Evolutionary conservation across 495 filamentous ascomycete species (phyloP).

Genomic region (Aspergillus ostianus): DNA sequence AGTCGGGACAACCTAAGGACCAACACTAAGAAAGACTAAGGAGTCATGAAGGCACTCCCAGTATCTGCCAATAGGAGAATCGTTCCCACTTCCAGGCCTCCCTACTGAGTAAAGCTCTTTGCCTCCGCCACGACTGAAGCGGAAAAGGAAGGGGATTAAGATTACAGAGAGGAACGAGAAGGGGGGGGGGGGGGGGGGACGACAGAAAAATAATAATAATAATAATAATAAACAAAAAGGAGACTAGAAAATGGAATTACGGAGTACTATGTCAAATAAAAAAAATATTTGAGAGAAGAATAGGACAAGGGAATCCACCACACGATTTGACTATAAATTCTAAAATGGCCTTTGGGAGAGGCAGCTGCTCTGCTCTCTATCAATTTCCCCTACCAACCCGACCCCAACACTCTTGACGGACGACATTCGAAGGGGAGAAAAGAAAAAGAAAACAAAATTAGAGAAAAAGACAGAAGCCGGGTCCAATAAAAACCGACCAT

Average conservation of each 20-base stretch:
- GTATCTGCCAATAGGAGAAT: slow-evolving; percentile 12
- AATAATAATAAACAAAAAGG: not conserved
- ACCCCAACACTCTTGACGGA: no score
- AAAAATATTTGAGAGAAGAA: slow-evolving; percentile 12
- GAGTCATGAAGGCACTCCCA: not conserved
- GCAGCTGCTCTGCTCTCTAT: no score
- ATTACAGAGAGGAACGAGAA: slow-evolving; percentile 6
- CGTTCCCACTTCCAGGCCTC: slow-evolving; percentile 17
- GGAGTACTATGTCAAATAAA: slow-evolving; percentile 1
- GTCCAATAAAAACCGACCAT: no score
- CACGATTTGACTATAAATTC: no score
- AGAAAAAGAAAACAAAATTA: no score
- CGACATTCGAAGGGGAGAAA: no score
- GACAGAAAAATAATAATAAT: not conserved
- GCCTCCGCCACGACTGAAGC: slow-evolving; percentile 19
- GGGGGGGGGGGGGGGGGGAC: not conserved
- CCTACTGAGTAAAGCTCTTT: slow-evolving; percentile 5
- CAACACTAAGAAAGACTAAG: not conserved
- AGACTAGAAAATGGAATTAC: slow-evolving; percentile 4
- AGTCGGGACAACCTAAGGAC: no score
- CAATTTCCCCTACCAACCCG: no score
- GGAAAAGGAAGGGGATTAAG: slow-evolving; percentile 7
- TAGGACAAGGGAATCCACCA: not conserved
- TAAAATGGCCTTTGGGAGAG: no score
- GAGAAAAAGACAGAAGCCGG: no score